These are phyloP conservation scores for Leccinum fibrillosum DNA, from an alignment of 768 basidiomycete genomes.

Conservation along the genomic window DNA sequence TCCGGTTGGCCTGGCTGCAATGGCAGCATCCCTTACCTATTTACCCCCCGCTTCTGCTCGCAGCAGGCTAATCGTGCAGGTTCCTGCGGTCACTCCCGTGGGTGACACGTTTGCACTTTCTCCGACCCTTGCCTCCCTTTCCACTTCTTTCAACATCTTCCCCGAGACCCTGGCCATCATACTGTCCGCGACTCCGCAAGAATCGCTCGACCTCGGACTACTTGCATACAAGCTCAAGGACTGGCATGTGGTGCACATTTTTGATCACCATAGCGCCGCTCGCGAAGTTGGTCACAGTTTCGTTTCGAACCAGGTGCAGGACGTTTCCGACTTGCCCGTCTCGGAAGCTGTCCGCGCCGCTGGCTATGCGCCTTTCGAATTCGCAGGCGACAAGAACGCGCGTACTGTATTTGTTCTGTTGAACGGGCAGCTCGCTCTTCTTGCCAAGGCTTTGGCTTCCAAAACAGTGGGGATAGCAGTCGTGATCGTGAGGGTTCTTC, in stretches of 20 bases:
- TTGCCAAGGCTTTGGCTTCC: conserved; percentile 49
- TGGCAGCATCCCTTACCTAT: conserved; percentile 75
- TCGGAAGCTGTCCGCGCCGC: conserved; percentile 49
- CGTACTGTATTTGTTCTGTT: conserved; percentile 64
- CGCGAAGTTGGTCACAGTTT: conserved; percentile 70
- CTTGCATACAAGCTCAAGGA: conserved; percentile 68
- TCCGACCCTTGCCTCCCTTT: conserved; percentile 71
- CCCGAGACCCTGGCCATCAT: conserved; percentile 68
- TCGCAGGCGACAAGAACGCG: conserved; percentile 63
- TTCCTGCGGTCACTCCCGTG: conserved; percentile 68
- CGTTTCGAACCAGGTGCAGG: conserved; percentile 34
- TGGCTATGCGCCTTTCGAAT: conserved; percentile 78
- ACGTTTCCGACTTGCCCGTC: conserved; percentile 32
- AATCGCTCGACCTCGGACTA: conserved; percentile 72
- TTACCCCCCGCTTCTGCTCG: conserved; percentile 60
- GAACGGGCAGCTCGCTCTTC: conserved; percentile 75
- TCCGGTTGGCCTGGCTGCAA: conserved; percentile 75
- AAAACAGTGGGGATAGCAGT: conserved; percentile 54
- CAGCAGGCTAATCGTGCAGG: conserved; percentile 77
- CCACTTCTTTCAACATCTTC: conserved; percentile 55
- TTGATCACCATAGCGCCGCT: conserved; percentile 79
- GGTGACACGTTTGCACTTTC: conserved; percentile 68
- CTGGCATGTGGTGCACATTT: conserved; percentile 81
- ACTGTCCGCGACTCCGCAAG: conserved; percentile 81
- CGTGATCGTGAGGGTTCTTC: conserved; percentile 72